Percentiles rank a stretch among this genome's conserved stretches.
Conservation (phyloP, 805 yeast genomes). For the Candida pseudofarinosa region DNA sequence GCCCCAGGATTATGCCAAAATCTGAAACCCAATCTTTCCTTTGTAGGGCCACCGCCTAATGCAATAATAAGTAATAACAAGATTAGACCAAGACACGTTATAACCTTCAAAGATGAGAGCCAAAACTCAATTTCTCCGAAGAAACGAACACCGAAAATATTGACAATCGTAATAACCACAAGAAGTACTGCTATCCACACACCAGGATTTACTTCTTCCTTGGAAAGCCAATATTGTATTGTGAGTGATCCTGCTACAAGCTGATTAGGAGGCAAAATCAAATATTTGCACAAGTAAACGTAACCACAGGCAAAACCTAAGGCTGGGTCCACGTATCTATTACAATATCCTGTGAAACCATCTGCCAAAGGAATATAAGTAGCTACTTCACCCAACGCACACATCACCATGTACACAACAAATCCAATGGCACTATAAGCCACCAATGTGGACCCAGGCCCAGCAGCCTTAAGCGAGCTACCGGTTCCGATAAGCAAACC, state of each 20-base stretch:
- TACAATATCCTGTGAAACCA: conserved; percentile 63
- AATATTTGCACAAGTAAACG: conserved; percentile 53
- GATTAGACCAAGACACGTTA: conserved; percentile 65
- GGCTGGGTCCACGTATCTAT: conserved; percentile 61
- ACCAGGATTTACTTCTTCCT: conserved; percentile 49
- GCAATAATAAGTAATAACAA: conserved; percentile 59
- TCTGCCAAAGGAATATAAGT: conserved; percentile 62
- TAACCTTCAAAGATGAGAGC: conserved; percentile 61
- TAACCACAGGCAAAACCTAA: conserved; percentile 69
- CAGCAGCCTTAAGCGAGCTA: conserved; percentile 62
- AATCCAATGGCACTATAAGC: conserved; percentile 70
- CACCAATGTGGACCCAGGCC: conserved; percentile 62
- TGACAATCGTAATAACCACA: conserved; percentile 37
- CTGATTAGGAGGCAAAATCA: conserved; percentile 59
- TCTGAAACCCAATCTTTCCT: conserved; percentile 70
- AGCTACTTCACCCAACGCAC: conserved; percentile 67
- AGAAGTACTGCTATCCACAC: conserved; percentile 53
- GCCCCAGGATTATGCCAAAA: conserved; percentile 73
- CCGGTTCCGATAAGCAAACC: conserved; percentile 79
- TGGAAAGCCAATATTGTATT: conserved; percentile 49
- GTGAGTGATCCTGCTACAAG: conserved; percentile 58
- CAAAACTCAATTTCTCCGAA: conserved; percentile 59
- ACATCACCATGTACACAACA: conserved; percentile 65
- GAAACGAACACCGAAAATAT: conserved; percentile 47
- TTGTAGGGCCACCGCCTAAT: conserved; percentile 75